Conservation (phyloP, 495 filamentous ascomycete genomes). For the Lasiosphaeria ovina region DNA sequence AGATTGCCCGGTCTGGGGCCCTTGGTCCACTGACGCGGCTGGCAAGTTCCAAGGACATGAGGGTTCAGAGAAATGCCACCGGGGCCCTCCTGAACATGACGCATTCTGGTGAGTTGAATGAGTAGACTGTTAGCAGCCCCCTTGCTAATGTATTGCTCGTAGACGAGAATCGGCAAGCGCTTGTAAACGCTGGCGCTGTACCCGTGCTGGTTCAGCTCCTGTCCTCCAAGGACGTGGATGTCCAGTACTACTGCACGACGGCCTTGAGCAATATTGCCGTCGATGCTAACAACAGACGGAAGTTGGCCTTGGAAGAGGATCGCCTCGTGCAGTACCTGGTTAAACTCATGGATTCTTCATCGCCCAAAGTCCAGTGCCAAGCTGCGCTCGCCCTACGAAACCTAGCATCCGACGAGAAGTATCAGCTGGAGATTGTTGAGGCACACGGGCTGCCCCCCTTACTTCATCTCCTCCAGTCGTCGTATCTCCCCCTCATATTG, state of each 20-base stretch:
- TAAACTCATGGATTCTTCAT: constrained; percentile 93
- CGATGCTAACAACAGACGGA: constrained; percentile 84
- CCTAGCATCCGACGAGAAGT: constrained; percentile 95
- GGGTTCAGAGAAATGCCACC: constrained; percentile 95
- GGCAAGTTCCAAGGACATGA: constrained; percentile 97
- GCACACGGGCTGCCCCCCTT: constrained; percentile 80
- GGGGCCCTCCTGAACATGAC: constrained; percentile 98
- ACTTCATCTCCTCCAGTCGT: constrained; percentile 85
- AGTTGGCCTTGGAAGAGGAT: constrained; percentile 82
- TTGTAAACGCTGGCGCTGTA: constrained; percentile 94
- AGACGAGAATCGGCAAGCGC: constrained; percentile 97
- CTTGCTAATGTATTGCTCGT: constrained; percentile 26
- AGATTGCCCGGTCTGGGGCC: constrained; percentile 93
- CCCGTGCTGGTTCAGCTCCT: constrained; percentile 93
- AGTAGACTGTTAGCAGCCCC: neutral
- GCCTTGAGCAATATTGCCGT: constrained; percentile 98
- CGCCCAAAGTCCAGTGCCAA: constrained; percentile 97
- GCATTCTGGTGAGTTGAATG: constrained; percentile 74
- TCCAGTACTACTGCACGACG: constrained; percentile 99
- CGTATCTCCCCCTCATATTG: constrained; percentile 91
- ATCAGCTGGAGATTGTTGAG: constrained; percentile 94
- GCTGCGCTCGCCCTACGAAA: constrained; percentile 92
- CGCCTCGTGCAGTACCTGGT: constrained; percentile 90
- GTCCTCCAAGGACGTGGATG: constrained; percentile 88
- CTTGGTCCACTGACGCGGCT: constrained; percentile 84